Evolutionary conservation across 768 basidiomycete species (phyloP).

Genomic region (Coprinopsis cinerea): DNA sequence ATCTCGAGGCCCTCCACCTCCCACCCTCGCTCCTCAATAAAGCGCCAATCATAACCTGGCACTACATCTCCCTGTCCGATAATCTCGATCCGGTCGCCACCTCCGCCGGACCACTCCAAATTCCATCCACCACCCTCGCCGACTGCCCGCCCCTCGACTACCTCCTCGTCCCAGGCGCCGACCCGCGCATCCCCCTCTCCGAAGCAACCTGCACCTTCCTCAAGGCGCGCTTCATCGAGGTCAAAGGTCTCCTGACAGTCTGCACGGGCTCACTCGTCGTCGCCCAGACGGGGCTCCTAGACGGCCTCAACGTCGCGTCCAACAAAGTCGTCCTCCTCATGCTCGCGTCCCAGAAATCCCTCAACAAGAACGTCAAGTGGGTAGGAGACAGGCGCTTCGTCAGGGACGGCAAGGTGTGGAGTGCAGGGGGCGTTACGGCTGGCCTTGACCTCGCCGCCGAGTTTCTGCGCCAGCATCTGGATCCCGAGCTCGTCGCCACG

Average conservation of each 20-base stretch:
- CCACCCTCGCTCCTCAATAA: slow-evolving; percentile 13
- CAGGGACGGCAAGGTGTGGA: slow-evolving; percentile 24
- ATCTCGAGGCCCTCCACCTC: slow-evolving; percentile 2
- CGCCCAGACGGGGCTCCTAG: slow-evolving; percentile 19
- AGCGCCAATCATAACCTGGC: slow-evolving; percentile 19
- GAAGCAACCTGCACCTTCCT: slow-evolving; percentile 16
- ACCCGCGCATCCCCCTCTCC: slow-evolving; percentile 13
- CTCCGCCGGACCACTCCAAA: slow-evolving; percentile 15
- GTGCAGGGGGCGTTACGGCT: slow-evolving; percentile 20
- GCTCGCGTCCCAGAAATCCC: slow-evolving; percentile 6
- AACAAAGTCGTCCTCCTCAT: slow-evolving; percentile 17
- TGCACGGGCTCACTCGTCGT: slow-evolving; percentile 21
- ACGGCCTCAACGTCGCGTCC: slow-evolving; percentile 19
- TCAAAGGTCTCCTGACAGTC: slow-evolving; percentile 20
- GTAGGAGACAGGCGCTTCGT: slow-evolving; percentile 20
- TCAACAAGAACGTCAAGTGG: slow-evolving; percentile 22
- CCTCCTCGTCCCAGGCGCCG: slow-evolving; percentile 22
- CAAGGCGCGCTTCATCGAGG: slow-evolving; percentile 11
- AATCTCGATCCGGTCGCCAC: slow-evolving; percentile 14
- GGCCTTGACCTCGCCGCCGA: slow-evolving; percentile 23
- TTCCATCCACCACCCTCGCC: slow-evolving; percentile 19
- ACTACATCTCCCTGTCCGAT: slow-evolving; percentile 17
- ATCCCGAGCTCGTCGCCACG: slow-evolving; percentile 16
- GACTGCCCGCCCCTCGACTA: slow-evolving; percentile 20
- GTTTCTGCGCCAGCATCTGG: slow-evolving; percentile 18